Base-by-base conservation (phyloP, 306 rosid genomes). In the Ceratonia siliqua region DNA sequence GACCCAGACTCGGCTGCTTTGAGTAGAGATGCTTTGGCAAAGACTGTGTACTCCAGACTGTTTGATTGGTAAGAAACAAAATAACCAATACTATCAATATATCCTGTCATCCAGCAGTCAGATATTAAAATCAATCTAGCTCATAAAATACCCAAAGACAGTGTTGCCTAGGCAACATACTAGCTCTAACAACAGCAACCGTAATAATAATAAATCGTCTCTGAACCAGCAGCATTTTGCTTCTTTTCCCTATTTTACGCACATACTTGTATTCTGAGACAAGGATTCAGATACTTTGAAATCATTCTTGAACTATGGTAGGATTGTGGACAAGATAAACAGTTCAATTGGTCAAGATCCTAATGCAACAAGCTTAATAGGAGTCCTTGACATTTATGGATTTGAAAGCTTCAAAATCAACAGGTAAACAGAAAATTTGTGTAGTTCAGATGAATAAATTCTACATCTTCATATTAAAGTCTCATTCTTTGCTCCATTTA, bases 391-490 rank as follows among this genome's bases (percentile, higher is more conserved):
- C 67, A 91, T 91, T 71, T 91, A 91, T 73, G 97, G 97, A 36
- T 91, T 91, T 82, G 97, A 91, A 79, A 91, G 91, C 88, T 91
- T 91, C 91, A 91, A 91, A 87, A 73, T 91, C 77, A 91, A 91
- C 89, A 89, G 95, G 95, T 91, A 77, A 38, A 50, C 33, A 21
- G 38, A 35, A 49, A 12, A 45, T 24, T 56, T 46, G 25, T 24
- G 38, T 3, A 15, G 20, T 62, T 68, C 52, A 52, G 75, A 76
- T 36, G 20, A 50, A 58, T 5, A 57, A 55, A 10, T 38, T 80
- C 25, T 65, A 46, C 61, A 13, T 64, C 62, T 22, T 57, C 45
- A 43, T n/a, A 39, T n/a, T 69, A 9, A 33, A 62, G 53, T 76
- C 45, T 58, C n/a, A 69, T 77, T 61, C 7, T 62, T 32, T 73